phyloP scores from a whole-genome alignment of 2,329 filamentous ascomycete genomes.

The Calonectria leucothoes region DNA sequence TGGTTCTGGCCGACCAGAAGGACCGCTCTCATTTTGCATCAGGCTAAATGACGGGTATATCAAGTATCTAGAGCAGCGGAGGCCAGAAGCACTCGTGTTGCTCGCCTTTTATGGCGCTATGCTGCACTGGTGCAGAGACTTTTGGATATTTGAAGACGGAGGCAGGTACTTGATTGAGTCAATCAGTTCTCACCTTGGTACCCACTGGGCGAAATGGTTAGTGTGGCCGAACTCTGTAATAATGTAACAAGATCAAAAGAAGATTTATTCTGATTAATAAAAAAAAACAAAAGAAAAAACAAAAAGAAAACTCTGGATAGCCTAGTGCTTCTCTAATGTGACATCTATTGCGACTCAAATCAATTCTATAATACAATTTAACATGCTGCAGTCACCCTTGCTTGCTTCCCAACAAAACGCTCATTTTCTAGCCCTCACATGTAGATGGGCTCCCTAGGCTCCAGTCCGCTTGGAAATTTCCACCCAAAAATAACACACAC shows the following conservation, averaged over 20 bases:
- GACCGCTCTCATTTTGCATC: slow-evolving; percentile 5
- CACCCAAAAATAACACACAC: neutral
- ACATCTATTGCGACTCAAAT: neutral
- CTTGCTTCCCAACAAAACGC: neutral
- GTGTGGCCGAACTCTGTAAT: slow-evolving; percentile 1
- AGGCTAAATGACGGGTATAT: neutral
- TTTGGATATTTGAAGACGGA: slow-evolving; percentile 1
- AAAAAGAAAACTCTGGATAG: no score
- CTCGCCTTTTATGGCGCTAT: slow-evolving; percentile 9
- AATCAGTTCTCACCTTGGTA: neutral
- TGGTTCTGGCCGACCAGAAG: neutral
- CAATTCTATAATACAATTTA: neutral
- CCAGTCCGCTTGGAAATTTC: neutral
- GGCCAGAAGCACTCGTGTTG: slow-evolving; percentile 25
- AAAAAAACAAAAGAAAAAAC: no score
- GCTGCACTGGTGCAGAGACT: slow-evolving; percentile 2
- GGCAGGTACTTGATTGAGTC: slow-evolving; percentile 4
- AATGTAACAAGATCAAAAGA: neutral
- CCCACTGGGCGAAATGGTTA: neutral
- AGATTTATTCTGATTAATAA: neutral
- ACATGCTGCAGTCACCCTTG: no score
- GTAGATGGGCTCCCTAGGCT: neutral
- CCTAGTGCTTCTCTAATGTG: neutral
- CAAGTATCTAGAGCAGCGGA: slow-evolving; percentile 11
- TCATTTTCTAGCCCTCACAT: neutral